phyloP scores from a whole-genome alignment of 2,329 filamentous ascomycete species.

The Ceratocystis eucalypticola region DNA sequence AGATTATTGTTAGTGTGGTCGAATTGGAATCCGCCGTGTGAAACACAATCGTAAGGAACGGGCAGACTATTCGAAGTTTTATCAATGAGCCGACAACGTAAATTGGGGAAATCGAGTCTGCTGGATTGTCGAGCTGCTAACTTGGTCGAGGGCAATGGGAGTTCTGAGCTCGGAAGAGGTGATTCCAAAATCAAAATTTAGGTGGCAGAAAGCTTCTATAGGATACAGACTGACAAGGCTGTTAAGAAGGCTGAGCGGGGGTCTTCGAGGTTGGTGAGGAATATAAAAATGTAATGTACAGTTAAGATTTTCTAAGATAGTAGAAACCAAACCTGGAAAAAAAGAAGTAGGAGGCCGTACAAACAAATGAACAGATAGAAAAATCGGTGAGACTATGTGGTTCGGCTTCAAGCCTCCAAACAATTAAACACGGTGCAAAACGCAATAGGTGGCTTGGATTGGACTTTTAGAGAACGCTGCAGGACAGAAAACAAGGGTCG shows the following conservation, averaged over 20 bases:
- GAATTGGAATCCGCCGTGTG: neutral
- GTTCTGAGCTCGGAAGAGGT: neutral
- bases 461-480: neutral
- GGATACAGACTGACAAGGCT: constrained; percentile 8
- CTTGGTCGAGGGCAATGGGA: neutral
- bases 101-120: neutral
- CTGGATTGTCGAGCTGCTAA: neutral
- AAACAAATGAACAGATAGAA: neutral
- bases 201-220: neutral
- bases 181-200: neutral
- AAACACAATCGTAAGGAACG: neutral
- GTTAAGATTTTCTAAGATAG: neutral
- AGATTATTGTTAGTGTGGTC: neutral
- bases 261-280: neutral
- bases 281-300: neutral
- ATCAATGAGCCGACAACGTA: neutral
- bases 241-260: constrained; percentile 13
- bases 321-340: neutral
- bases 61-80: neutral
- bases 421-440: constrained; percentile 6
- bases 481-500: neutral
- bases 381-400: neutral
- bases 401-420: constrained; percentile 4
- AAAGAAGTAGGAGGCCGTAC: neutral
- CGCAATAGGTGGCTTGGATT: constrained; percentile 8